These are phyloP conservation scores for Sungouiella blattae DNA, from an alignment of 805 yeast genomes.

Conservation along the genomic window DNA sequence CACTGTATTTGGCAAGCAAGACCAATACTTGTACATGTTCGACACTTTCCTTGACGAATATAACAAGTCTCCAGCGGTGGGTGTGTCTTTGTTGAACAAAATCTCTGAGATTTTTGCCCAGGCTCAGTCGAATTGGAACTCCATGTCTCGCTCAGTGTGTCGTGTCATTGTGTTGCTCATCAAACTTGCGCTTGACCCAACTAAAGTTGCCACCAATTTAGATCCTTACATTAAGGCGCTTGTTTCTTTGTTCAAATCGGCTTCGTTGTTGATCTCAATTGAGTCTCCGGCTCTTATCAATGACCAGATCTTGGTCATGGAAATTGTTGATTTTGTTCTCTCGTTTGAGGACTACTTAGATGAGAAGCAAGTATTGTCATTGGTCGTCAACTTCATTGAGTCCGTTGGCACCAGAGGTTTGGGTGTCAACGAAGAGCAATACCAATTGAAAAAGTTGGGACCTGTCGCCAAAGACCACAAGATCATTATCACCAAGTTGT, in stretches of 20 bases:
- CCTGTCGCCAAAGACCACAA: constrained; percentile 50
- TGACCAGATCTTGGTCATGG: constrained; percentile 64
- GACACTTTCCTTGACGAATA: constrained; percentile 44
- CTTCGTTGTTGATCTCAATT: constrained; percentile 44
- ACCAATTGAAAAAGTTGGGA: constrained; percentile 14
- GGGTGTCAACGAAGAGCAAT: constrained; percentile 38
- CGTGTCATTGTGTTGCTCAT: constrained; percentile 54
- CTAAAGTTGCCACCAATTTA: constrained; percentile 12
- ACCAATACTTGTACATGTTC: constrained; percentile 56
- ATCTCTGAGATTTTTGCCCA: constrained; percentile 45
- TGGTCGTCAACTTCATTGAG: constrained; percentile 46
- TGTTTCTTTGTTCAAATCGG: constrained; percentile 36
- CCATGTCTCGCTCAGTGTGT: constrained; percentile 61
- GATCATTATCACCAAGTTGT: constrained; percentile 53
- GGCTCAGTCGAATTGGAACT: constrained; percentile 56
- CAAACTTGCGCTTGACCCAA: constrained; percentile 31
- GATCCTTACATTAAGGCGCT: constrained; percentile 28
- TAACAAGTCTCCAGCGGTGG: constrained; percentile 44
- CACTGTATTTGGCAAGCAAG: constrained; percentile 61
- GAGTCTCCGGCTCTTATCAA: constrained; percentile 46
- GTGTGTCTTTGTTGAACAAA: constrained; percentile 45
- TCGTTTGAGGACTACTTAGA: constrained; percentile 38
- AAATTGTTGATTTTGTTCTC: constrained; percentile 55
- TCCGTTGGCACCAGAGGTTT: constrained; percentile 57
- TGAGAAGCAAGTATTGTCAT: constrained; percentile 37